Evolutionary conservation across 2,329 filamentous ascomycete genomes (phyloP), one percentile per base, ranked within the genome.

Genomic region (Venturia effusa): DNA sequence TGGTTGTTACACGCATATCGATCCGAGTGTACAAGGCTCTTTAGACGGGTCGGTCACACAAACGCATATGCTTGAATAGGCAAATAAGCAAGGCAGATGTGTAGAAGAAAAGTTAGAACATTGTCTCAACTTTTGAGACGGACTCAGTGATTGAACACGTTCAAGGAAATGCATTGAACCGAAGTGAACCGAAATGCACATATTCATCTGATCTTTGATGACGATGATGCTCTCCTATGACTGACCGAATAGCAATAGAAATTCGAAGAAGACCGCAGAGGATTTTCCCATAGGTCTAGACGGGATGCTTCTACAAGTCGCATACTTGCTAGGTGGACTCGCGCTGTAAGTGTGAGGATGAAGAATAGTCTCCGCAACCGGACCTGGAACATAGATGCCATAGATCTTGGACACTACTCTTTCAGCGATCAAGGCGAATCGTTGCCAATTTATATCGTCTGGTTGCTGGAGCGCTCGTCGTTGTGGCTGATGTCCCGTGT

Each of bases 1-100:
- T 51, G 24, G 45, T 57, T 57, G 51, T 57, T 57, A 57, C 51
- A 57, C 51, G 51, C 51, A 57, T 57, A 57, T 37, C 51, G 51
- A 57, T 32, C 30, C 30, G 51, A 57, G 19, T 32, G 51, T 34
- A 57, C 51, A 57, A 34, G 51, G 30, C 51, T 57, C 30, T 57
- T 27, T 57, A 5, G 27, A 57, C 51, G 51, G 51, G 51, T 32
- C 27, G 15, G 51, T 57, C 15, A 57, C 51, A 57, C 51, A 57
- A 57, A 34, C 15, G 19, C 19, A n/a, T 1, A 6, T 34, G 51
- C 30, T 17, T 57, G 51, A 57, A 57, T 19, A 57, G 51, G 51
- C 27, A 30, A 57, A 57, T 19, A 57, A 30, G 51, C 27, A 57
- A n/a, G 6, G 27, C 51, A 37, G 51, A 57, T 57, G 27, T 57